These are phyloP conservation scores for Jatropha multifida DNA, from an alignment of 441 rosid species.

Conservation along the genomic window DNA sequence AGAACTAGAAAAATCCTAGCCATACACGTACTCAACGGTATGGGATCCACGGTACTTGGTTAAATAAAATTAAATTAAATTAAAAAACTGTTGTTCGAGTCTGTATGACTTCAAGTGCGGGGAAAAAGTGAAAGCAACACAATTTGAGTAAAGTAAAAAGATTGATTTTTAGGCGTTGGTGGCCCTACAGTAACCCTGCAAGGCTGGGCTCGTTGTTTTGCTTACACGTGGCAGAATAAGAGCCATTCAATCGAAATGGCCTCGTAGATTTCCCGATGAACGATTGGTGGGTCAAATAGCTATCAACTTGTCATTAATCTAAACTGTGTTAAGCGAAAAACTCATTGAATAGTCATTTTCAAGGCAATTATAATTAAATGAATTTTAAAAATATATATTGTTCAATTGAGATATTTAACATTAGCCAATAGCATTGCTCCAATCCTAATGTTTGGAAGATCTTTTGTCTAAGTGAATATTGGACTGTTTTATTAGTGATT, in stretches of 20 bases:
- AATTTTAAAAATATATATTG: too few relatives aligned
- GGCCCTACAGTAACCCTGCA: neutral
- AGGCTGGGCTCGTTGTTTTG: neutral
- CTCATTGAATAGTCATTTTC: too few relatives aligned
- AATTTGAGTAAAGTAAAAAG: neutral
- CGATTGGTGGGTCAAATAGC: slow-evolving; percentile 29
- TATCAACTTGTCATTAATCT: neutral
- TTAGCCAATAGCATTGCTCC: too few relatives aligned
- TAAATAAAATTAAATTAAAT: neutral
- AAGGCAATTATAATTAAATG: too few relatives aligned
- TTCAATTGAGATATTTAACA: too few relatives aligned
- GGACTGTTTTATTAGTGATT: too few relatives aligned
- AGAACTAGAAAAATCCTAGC: slow-evolving; percentile 38
- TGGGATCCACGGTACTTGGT: slow-evolving; percentile 21
- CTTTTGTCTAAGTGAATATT: too few relatives aligned
- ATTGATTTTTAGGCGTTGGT: neutral
- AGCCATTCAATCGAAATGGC: slow-evolving; percentile 22
- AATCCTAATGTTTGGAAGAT: too few relatives aligned
- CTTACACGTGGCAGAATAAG: slow-evolving; percentile 26
- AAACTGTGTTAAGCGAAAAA: too few relatives aligned
- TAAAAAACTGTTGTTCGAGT: neutral
- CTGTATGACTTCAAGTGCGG: slow-evolving; percentile 14
- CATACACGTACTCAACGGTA: slow-evolving; percentile 37
- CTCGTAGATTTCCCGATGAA: slow-evolving; percentile 17
- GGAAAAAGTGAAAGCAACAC: slow-evolving; percentile 9